phyloP scores from a whole-genome alignment of 345 rosid species.

The Ricinus communis region DNA sequence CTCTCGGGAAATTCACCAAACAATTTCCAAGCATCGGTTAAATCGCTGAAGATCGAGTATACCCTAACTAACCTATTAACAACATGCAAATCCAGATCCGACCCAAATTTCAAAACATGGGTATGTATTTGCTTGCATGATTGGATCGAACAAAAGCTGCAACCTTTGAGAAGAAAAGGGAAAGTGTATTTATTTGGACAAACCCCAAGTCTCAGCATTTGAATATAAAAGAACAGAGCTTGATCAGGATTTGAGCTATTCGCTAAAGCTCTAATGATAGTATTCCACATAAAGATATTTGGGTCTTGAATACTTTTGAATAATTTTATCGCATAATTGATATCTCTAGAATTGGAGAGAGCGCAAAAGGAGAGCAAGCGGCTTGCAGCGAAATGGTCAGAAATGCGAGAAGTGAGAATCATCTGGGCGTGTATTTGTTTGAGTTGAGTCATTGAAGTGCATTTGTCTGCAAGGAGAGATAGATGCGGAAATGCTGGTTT shows the following conservation, averaged over 20 bases:
- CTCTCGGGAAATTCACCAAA: constrained; percentile 18
- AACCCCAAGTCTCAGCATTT: constrained; percentile 15
- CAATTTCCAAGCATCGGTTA: constrained; percentile 19
- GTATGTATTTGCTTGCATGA: constrained; percentile 23
- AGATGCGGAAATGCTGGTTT: constrained; percentile 10
- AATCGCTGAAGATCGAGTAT: constrained; percentile 14
- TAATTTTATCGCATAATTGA: constrained; percentile 19
- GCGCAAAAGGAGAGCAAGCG: constrained; percentile 26
- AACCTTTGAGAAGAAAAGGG: constrained; percentile 27
- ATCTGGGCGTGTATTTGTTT: constrained; percentile 32
- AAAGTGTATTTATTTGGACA: constrained; percentile 23
- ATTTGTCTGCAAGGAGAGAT: constrained; percentile 23
- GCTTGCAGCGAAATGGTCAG: constrained; percentile 28
- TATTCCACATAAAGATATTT: constrained; percentile 31
- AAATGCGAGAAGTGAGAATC: constrained; percentile 23
- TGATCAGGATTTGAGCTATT: constrained; percentile 2
- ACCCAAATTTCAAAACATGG: constrained; percentile 26
- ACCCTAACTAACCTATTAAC: constrained; percentile 20
- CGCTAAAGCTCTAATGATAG: constrained; percentile 29
- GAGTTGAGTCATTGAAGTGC: constrained; percentile 24
- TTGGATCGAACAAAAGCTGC: constrained; percentile 7
- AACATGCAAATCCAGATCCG: constrained; percentile 25
- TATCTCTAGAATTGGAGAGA: constrained; percentile 17
- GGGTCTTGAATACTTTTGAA: constrained; percentile 19
- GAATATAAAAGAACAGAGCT: constrained; percentile 16